A percentile compares a stretch with the other conserved stretches of the same genome.
Conservation (phyloP, 2,329 filamentous ascomycete species). For the Phoma sp. region DNA sequence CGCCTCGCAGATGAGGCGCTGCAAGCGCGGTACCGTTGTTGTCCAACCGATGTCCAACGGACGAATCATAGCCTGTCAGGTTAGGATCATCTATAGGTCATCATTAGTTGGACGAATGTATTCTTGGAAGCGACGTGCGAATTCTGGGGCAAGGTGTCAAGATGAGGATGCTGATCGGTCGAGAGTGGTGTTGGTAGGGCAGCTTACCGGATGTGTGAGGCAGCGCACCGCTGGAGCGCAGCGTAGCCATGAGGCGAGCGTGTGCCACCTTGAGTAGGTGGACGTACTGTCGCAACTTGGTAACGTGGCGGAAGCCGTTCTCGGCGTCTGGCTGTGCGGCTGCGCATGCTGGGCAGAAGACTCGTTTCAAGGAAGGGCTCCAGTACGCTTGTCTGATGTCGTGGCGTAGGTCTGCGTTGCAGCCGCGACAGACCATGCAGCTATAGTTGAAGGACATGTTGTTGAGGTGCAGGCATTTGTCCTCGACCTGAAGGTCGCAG, state of each 20-base stretch:
- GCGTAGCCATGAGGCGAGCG: constrained; percentile 84
- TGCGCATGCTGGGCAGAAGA: constrained; percentile 76
- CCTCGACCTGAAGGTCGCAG: constrained; percentile 89
- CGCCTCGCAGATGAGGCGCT: constrained; percentile 65
- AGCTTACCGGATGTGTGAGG: constrained; percentile 71
- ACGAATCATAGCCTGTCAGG: constrained; percentile 70
- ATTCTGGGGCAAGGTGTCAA: constrained; percentile 42
- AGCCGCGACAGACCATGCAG: constrained; percentile 76
- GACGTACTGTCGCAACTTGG: constrained; percentile 91
- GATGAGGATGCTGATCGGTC: constrained; percentile 37
- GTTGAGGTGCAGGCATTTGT: constrained; percentile 81
- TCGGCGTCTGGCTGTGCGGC: constrained; percentile 63
- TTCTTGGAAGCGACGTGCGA: constrained; percentile 38
- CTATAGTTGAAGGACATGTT: constrained; percentile 83
- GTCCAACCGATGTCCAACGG: constrained; percentile 66
- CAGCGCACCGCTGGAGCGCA: constrained; percentile 82
- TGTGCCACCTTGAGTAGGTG: constrained; percentile 92
- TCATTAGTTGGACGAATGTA: constrained; percentile 42
- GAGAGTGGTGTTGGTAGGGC: constrained; percentile 21
- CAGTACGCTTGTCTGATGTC: constrained; percentile 74
- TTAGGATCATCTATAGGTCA: constrained; percentile 69
- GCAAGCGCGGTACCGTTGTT: constrained; percentile 57
- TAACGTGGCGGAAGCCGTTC: constrained; percentile 75
- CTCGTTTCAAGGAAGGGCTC: constrained; percentile 70
- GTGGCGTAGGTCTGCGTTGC: constrained; percentile 74